Conservation (phyloP, 106 monocot species). For the Acorus gramineus region DNA sequence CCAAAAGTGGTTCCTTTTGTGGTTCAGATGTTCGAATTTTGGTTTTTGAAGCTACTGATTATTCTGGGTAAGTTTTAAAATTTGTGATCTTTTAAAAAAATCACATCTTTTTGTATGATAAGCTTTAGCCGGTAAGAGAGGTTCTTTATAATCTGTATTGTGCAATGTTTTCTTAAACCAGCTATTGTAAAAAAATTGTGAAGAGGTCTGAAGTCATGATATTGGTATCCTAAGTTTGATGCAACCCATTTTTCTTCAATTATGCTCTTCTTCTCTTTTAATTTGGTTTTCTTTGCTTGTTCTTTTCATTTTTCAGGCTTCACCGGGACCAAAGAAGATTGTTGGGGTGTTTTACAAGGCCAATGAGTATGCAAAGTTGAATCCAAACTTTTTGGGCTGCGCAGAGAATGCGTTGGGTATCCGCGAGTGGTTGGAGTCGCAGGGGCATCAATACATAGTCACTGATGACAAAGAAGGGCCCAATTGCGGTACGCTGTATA, state of each 20-base stretch:
- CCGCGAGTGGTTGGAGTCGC: slow-evolving; percentile 74
- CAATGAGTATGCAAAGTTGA: slow-evolving; percentile 69
- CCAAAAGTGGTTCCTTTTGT: no score
- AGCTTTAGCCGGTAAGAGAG: no score
- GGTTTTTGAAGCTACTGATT: no score
- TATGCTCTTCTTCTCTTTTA: not conserved
- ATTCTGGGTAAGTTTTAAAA: no score
- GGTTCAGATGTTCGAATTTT: no score
- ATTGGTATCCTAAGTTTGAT: not conserved
- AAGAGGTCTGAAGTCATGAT: not conserved
- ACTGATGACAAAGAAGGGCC: slow-evolving; percentile 98
- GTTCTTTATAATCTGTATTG: no score
- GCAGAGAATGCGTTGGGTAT: slow-evolving; percentile 70
- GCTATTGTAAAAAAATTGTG: no score
- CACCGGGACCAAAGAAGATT: slow-evolving; percentile 83
- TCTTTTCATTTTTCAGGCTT: slow-evolving; percentile 32
- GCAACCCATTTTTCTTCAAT: not conserved
- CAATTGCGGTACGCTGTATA: slow-evolving; percentile 30
- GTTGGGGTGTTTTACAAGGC: slow-evolving; percentile 97
- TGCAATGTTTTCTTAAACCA: no score
- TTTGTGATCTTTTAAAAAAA: no score
- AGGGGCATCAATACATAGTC: slow-evolving; percentile 88
- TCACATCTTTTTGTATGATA: no score
- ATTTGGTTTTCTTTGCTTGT: not conserved
- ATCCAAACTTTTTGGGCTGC: slow-evolving; percentile 87